These are phyloP conservation scores for Diaporthe ampelina DNA, from an alignment of 2,329 filamentous ascomycete genomes.

Conservation along the genomic window DNA sequence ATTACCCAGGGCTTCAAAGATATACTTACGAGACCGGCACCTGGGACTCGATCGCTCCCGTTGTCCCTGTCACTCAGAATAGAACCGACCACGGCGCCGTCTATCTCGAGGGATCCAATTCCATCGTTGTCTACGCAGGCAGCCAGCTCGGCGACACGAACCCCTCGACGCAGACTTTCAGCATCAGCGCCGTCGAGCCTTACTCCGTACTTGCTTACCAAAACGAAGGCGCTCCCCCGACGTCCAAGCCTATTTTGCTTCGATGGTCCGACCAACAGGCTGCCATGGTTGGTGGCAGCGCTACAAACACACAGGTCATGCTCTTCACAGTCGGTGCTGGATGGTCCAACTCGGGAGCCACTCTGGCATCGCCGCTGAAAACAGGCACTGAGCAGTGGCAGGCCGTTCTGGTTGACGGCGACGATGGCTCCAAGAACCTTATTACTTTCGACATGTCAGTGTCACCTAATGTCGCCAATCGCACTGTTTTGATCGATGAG, in stretches of 20 bases:
- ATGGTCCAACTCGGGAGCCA: slow-evolving; percentile 78
- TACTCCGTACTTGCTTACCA: slow-evolving; percentile 72
- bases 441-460: slow-evolving; percentile 82
- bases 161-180: slow-evolving; percentile 81
- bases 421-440: slow-evolving; percentile 83
- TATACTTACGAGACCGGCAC: slow-evolving; percentile 67
- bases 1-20: slow-evolving; percentile 83
- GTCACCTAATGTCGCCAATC: slow-evolving; percentile 81
- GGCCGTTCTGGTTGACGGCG: slow-evolving; percentile 76
- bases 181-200: slow-evolving; percentile 76
- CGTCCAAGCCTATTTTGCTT: slow-evolving; percentile 78
- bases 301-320: slow-evolving; percentile 77
- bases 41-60: slow-evolving; percentile 63
- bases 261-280: slow-evolving; percentile 80
- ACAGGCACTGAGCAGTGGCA: slow-evolving; percentile 70
- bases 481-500: slow-evolving; percentile 75
- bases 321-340: slow-evolving; percentile 74
- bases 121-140: slow-evolving; percentile 86
- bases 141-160: slow-evolving; percentile 70
- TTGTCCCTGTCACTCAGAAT: slow-evolving; percentile 71
- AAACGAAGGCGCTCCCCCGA: slow-evolving; percentile 69
- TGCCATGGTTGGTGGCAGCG: slow-evolving; percentile 80
- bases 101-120: slow-evolving; percentile 78
- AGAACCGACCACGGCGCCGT: slow-evolving; percentile 81
- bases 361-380: slow-evolving; percentile 71